Evolutionary conservation across 1,139 yeast species (phyloP).

Genomic region (Saccharomyces hybrid): DNA sequence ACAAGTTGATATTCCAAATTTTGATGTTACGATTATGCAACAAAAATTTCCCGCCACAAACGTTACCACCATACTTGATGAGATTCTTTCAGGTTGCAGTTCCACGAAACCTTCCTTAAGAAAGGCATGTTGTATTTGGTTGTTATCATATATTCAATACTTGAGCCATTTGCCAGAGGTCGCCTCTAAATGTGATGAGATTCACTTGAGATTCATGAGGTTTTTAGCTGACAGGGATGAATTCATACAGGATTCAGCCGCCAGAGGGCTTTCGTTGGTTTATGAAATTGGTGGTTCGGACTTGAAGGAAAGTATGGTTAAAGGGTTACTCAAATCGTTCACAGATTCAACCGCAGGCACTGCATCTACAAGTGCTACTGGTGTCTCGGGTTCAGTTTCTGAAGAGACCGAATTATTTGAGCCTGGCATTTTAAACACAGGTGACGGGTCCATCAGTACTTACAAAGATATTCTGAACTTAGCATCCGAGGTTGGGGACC

Average conservation of each 20-base stretch:
- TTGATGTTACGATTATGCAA: slow-evolving; percentile 12
- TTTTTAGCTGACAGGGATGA: slow-evolving; percentile 78
- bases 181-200: slow-evolving; percentile 28
- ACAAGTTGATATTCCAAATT: slow-evolving; percentile 41
- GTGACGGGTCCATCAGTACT: slow-evolving; percentile 81
- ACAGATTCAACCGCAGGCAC: slow-evolving; percentile 57
- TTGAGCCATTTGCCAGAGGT: slow-evolving; percentile 47
- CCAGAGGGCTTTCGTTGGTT: slow-evolving; percentile 75
- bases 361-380: slow-evolving; percentile 14
- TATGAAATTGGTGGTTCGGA: slow-evolving; percentile 70
- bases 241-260: slow-evolving; percentile 85
- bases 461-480: slow-evolving; percentile 76
- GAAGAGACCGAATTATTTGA: slow-evolving; percentile 82
- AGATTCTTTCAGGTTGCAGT: slow-evolving; percentile 46
- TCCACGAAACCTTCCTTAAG: slow-evolving; percentile 67
- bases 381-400: slow-evolving; percentile 59
- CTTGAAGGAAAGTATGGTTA: slow-evolving; percentile 67
- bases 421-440: slow-evolving; percentile 69
- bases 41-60: slow-evolving; percentile 7
- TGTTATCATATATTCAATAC: slow-evolving; percentile 70
- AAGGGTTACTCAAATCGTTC: slow-evolving; percentile 68
- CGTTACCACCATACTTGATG: slow-evolving; percentile 36
- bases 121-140: slow-evolving; percentile 79
- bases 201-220: slow-evolving; percentile 68
- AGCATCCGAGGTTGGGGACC: slow-evolving; percentile 94